These are phyloP conservation scores for Sphaerulina musiva DNA, from an alignment of 2,329 filamentous ascomycete genomes.

Conservation along the genomic window DNA sequence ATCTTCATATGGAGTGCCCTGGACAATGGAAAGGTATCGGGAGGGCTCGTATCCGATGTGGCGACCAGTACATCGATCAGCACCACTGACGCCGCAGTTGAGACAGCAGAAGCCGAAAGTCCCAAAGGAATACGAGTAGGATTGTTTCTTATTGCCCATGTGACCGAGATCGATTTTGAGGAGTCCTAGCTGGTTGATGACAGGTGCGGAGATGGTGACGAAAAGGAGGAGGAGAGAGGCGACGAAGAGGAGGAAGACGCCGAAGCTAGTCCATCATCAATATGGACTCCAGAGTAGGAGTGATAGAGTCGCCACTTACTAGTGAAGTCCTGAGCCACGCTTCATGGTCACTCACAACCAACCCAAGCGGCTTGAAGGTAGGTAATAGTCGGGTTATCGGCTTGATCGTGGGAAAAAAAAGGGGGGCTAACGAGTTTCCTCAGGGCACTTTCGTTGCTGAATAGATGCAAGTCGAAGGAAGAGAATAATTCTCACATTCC, in stretches of 20 bases:
- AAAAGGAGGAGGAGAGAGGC: constrained; percentile 53
- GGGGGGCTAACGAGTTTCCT: background rate
- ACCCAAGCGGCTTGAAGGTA: background rate
- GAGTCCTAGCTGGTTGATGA: constrained; percentile 51
- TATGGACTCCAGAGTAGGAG: too few species aligned
- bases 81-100: constrained; percentile 19
- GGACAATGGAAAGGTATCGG: constrained; percentile 38
- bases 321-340: constrained; percentile 3
- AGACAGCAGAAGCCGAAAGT: constrained; percentile 55
- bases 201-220: constrained; percentile 53
- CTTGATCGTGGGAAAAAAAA: background rate
- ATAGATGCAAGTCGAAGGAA: background rate
- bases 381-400: background rate
- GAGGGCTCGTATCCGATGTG: constrained; percentile 54
- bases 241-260: constrained; percentile 34
- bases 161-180: constrained; percentile 48
- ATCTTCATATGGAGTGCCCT: constrained; percentile 39
- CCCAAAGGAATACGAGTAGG: constrained; percentile 47
- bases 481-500: background rate
- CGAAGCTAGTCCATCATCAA: background rate
- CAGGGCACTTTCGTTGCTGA: background rate
- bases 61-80: constrained; percentile 44
- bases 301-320: background rate
- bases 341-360: background rate
- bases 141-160: constrained; percentile 26